Conservation (phyloP, 768 basidiomycete genomes). For the Suillus plorans region DNA sequence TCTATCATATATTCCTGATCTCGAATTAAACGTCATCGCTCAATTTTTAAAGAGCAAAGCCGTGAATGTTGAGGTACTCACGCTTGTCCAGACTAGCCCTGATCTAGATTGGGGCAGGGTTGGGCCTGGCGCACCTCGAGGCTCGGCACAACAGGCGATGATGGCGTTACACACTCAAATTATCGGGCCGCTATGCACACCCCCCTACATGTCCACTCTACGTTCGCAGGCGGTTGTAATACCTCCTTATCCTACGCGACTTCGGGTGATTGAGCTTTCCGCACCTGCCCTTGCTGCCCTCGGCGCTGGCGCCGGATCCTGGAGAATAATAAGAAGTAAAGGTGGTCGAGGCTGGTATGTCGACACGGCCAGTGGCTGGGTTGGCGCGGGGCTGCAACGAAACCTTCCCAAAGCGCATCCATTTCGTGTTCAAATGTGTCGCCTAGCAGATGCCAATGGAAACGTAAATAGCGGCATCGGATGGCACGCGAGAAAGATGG, state of each 20-base stretch:
- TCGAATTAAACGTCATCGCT: slow-evolving; percentile 64
- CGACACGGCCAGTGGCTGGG: slow-evolving; percentile 84
- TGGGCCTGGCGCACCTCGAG: slow-evolving; percentile 30
- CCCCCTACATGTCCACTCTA: slow-evolving; percentile 70
- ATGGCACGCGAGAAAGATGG: slow-evolving; percentile 97
- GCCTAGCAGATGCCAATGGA: slow-evolving; percentile 77
- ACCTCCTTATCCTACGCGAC: slow-evolving; percentile 58
- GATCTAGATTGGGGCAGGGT: slow-evolving; percentile 61
- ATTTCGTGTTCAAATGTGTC: slow-evolving; percentile 67
- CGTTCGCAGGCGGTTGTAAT: slow-evolving; percentile 28
- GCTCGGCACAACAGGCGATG: slow-evolving; percentile 67
- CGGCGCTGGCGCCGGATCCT: slow-evolving; percentile 78
- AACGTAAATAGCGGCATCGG: slow-evolving; percentile 91
- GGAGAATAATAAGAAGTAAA: slow-evolving; percentile 90
- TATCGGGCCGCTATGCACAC: slow-evolving; percentile 76
- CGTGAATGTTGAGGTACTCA: slow-evolving; percentile 80
- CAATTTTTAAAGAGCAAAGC: slow-evolving; percentile 70
- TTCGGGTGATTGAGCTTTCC: slow-evolving; percentile 88
- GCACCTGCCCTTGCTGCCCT: slow-evolving; percentile 67
- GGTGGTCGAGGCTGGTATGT: slow-evolving; percentile 96
- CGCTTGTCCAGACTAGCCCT: slow-evolving; percentile 73
- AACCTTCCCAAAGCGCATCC: slow-evolving; percentile 63
- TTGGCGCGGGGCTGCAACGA: slow-evolving; percentile 51
- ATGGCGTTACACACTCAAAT: slow-evolving; percentile 74
- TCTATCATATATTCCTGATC: slow-evolving; percentile 77